Base-by-base conservation (phyloP, 176 grass and related monocot species). In the Leersia perrieri region DNA sequence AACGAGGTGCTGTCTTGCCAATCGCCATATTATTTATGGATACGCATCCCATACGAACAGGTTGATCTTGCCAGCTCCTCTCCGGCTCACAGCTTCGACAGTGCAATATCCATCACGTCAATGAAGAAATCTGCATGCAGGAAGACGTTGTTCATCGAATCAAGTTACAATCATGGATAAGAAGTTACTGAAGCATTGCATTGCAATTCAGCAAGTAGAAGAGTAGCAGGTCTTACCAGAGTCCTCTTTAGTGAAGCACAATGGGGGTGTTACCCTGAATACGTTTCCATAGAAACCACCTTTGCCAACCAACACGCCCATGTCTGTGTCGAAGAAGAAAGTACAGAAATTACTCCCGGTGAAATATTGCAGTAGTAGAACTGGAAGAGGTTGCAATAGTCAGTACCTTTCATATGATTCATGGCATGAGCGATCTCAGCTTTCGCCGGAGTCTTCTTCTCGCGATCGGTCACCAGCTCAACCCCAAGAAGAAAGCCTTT, bases 251-350 rank as follows among this genome's bases (percentile, higher is more conserved):
- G 88, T 77, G 83, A 94, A 94, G 87, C 92, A 98, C 29, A 98
- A 70, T 31, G 95, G 95, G 28, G 95, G 95, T 27, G 95, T 98
- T 87, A 98, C 78, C 89, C 95, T 94, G 66, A 98, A 93, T 33
- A 98, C 92, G 76, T 98, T 98, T 11, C 95, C 92, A 7, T 84
- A 86, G 85, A 98, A 98, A 77, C 95, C 95, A 40, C 95, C 92
- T 36, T 94, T 98, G 14, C 95, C 95, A 16, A 93, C 80, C 66
- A 98, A 62, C 35, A 98, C 92, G 41, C 95, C 92, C 95, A 98
- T 93, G 68, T 98, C 95, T 98, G 83, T 78, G n/a, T 18, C 3
- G 34, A 70, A 63, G 23, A 83, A 79, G 12, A 68, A 33, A 61
- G 25, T 77, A 74, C 42, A 80, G 11, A 72, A 14, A 9, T 62